Percentiles rank a stretch among this genome's conserved stretches.
These are phyloP conservation scores for Begonia masoniana DNA, from an alignment of 306 rosid species.

Conservation along the genomic window DNA sequence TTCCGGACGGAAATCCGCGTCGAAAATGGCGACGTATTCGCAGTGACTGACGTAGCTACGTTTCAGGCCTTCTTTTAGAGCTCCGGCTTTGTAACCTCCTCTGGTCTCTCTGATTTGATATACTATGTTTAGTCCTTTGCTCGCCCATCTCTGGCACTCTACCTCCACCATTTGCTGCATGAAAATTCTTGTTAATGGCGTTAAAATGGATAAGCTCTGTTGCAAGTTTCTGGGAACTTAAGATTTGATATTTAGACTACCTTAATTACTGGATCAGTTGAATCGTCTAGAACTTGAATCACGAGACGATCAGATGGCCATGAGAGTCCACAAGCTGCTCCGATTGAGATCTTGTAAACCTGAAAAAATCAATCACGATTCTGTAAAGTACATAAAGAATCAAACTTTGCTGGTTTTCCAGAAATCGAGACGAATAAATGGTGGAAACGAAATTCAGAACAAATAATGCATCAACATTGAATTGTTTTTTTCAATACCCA, in stretches of 20 bases:
- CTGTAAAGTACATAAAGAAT: not conserved
- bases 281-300: slow-evolving; percentile 58
- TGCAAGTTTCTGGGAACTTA: not conserved
- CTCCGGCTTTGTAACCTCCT: slow-evolving; percentile 49
- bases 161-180: slow-evolving; percentile 47
- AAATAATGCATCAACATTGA: too few relatives aligned
- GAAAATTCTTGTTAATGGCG: not conserved
- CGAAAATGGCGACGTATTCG: slow-evolving; percentile 50
- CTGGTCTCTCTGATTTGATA: slow-evolving; percentile 54
- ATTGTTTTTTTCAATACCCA: not conserved
- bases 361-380: slow-evolving; percentile 6
- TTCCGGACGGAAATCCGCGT: slow-evolving; percentile 53
- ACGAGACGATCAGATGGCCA: slow-evolving; percentile 60
- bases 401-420: not conserved
- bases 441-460: not conserved
- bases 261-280: slow-evolving; percentile 47
- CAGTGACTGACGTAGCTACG: slow-evolving; percentile 47
- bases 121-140: slow-evolving; percentile 46
- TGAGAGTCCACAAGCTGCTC: slow-evolving; percentile 56
- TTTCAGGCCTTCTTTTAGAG: slow-evolving; percentile 47
- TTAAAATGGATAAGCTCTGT: not conserved
- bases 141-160: slow-evolving; percentile 60
- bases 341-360: slow-evolving; percentile 57
- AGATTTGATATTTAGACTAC: slow-evolving; percentile 8
- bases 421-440: slow-evolving; percentile 2